phyloP scores from a whole-genome alignment of 1,284 basidiomycete genomes.

The Porogramme epimiltina region DNA sequence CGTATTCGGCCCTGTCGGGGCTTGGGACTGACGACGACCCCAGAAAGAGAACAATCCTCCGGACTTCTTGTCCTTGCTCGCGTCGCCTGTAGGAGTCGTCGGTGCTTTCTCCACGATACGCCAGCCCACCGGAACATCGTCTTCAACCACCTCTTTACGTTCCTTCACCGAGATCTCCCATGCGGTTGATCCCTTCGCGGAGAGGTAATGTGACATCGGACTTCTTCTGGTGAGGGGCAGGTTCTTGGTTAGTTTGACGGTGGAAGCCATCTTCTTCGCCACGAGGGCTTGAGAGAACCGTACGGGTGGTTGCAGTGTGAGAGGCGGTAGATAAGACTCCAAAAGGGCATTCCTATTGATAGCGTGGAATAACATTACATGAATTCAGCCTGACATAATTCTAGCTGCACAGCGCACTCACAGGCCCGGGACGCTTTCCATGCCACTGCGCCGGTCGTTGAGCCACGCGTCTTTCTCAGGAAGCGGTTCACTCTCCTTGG shows the following conservation, averaged over 20 bases:
- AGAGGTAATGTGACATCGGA: constrained; percentile 64
- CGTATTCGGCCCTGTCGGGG: constrained; percentile 6
- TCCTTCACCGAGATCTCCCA: constrained; percentile 72
- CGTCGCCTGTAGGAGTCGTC: constrained; percentile 25
- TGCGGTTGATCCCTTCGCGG: constrained; percentile 68
- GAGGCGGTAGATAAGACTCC: constrained; percentile 31
- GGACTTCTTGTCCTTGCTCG: constrained; percentile 48
- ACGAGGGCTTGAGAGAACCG: constrained; percentile 57
- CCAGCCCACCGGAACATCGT: constrained; percentile 68
- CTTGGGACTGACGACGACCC: constrained; percentile 43
- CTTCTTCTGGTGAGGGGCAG: constrained; percentile 52
- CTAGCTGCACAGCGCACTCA: constrained; percentile 41
- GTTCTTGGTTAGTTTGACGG: constrained; percentile 64
- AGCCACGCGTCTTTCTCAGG: constrained; percentile 27
- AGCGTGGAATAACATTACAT: background rate
- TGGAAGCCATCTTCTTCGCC: constrained; percentile 57
- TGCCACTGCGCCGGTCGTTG: constrained; percentile 40
- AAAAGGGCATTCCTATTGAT: constrained; percentile 26
- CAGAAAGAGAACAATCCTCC: constrained; percentile 70
- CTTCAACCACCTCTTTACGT: constrained; percentile 46
- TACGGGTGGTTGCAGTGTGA: constrained; percentile 34
- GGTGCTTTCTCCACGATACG: constrained; percentile 51
- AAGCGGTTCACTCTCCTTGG: constrained; percentile 16
- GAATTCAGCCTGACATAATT: background rate
- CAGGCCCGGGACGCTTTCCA: constrained; percentile 54